Percentiles rank a stretch among this genome's conserved stretches.
These are phyloP conservation scores for Ploettnerulaceae sp. DNA, from an alignment of 2,329 filamentous ascomycete genomes.

Conservation along the genomic window DNA sequence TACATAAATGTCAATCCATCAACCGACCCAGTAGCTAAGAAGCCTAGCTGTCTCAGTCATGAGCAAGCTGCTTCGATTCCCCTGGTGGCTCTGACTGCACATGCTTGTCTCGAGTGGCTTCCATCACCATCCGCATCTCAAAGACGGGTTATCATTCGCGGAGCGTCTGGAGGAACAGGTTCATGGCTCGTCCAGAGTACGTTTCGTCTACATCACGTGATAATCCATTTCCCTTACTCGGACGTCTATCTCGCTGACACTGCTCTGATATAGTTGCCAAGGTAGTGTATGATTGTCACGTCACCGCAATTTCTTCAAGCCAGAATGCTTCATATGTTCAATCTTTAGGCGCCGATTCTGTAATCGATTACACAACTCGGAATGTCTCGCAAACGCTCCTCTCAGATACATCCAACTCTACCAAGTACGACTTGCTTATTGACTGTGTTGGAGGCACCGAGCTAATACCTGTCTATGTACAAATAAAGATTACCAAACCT, in stretches of 20 bases:
- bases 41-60: conserved; percentile 39
- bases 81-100: conserved; percentile 39
- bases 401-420: conserved; percentile 7
- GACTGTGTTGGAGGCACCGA: conserved; percentile 37
- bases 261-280: conserved; percentile 25
- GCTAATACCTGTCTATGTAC: conserved; percentile 24
- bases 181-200: conserved; percentile 28
- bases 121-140: conserved; percentile 15
- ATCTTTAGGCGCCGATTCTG: conserved; percentile 27
- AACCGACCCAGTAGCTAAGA: conserved; percentile 30
- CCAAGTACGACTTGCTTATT: conserved; percentile 25
- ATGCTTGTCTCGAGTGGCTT: conserved; percentile 32
- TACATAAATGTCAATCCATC: conserved; percentile 28
- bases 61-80: conserved; percentile 42
- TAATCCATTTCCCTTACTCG: too few species aligned
- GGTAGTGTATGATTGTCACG: conserved; percentile 26
- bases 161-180: conserved; percentile 31
- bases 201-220: neutral
- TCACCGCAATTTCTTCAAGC: conserved; percentile 30
- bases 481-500: neutral
- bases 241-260: conserved; percentile 1
- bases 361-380: conserved; percentile 29
- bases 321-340: conserved; percentile 28
- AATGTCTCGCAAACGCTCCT: conserved; percentile 20
- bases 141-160: conserved; percentile 26